Evolutionary conservation across 1,139 yeast genomes (phyloP).

Genomic region (Martiniozyma asiatica): DNA sequence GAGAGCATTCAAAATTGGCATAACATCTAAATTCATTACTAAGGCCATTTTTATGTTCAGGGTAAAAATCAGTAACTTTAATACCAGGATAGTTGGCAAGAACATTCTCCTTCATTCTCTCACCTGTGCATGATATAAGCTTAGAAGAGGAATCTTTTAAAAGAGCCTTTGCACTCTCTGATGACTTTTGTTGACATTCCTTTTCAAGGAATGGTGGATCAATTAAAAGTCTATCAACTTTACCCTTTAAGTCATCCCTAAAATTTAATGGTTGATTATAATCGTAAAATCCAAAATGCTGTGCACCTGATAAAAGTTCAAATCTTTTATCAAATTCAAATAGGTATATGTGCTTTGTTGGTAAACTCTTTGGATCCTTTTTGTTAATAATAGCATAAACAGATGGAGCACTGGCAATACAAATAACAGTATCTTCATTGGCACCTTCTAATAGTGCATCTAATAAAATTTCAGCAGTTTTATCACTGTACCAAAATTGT

Average conservation of each 20-base stretch:
- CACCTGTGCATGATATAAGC: slow-evolving; percentile 73
- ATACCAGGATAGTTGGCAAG: slow-evolving; percentile 53
- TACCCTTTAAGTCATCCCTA: slow-evolving; percentile 45
- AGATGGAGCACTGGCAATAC: slow-evolving; percentile 81
- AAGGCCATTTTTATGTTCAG: slow-evolving; percentile 75
- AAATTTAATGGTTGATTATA: slow-evolving; percentile 56
- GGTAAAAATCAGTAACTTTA: slow-evolving; percentile 50
- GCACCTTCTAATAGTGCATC: slow-evolving; percentile 68
- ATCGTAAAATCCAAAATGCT: slow-evolving; percentile 61
- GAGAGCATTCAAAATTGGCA: slow-evolving; percentile 53
- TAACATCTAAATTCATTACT: slow-evolving; percentile 84
- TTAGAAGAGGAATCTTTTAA: slow-evolving; percentile 37
- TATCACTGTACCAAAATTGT: slow-evolving; percentile 78
- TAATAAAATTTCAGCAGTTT: slow-evolving; percentile 57
- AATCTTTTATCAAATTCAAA: slow-evolving; percentile 73
- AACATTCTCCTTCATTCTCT: slow-evolving; percentile 62
- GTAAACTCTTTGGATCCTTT: slow-evolving; percentile 36
- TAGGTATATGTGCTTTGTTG: slow-evolving; percentile 58
- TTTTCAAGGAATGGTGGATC: slow-evolving; percentile 84
- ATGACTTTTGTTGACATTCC: slow-evolving; percentile 69
- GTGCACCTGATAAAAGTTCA: slow-evolving; percentile 54
- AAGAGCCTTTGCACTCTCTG: slow-evolving; percentile 55
- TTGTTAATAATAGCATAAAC: slow-evolving; percentile 75
- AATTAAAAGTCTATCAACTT: slow-evolving; percentile 61
- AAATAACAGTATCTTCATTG: slow-evolving; percentile 54